Base-by-base conservation (phyloP, 192 early-diverging fungal species). In the Coemansia aciculifera region DNA sequence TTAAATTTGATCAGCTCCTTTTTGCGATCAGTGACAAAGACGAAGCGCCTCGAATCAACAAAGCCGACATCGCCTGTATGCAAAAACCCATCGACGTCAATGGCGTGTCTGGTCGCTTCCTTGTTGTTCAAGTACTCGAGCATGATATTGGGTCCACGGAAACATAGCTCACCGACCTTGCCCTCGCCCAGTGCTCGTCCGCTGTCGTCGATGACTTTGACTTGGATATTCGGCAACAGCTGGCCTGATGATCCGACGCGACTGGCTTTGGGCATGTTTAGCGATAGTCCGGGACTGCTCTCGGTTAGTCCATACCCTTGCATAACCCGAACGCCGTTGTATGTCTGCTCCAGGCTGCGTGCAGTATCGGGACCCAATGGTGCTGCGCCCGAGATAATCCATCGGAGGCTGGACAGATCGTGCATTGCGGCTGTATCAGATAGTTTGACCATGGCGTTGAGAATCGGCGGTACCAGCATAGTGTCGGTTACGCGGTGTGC, bases 1-100 rank as follows among this genome's bases (percentile, higher is more conserved):
- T 96, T 96, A 73, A 72, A 98, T 75, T 98, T 96, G 79, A 96
- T 96, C 11, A 96, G 79, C 67, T 95, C 92, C 85, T 96, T 98
- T 31, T 91, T 71, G 19, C 96, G 91, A 67, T 90, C 91, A 8
- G 86, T 83, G 27, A 90, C 84, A 68, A 76, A 88, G 63, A 90
- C 87, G 49, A 88, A 73, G 5, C 89, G 90, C 2, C 87, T 40
- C 36, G 73, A 75, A 66, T 94, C 90, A 7, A 90, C 72, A 17
- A 84, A 62, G 1, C 86, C 93, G 29, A 98, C 75, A 71, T 98
- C 96, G 31, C 90, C 90, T 8, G 92, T 96, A 42, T 92, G 92
- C 29, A 95, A 71, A 77, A 87, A 97, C 0, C 92, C 90, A 29
- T 91, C 91, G 0, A 59, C 11, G 68, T 89, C 89, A 65, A 96